Conservation (phyloP, 139 green algal genomes). For the Zygnema cylindricum region DNA sequence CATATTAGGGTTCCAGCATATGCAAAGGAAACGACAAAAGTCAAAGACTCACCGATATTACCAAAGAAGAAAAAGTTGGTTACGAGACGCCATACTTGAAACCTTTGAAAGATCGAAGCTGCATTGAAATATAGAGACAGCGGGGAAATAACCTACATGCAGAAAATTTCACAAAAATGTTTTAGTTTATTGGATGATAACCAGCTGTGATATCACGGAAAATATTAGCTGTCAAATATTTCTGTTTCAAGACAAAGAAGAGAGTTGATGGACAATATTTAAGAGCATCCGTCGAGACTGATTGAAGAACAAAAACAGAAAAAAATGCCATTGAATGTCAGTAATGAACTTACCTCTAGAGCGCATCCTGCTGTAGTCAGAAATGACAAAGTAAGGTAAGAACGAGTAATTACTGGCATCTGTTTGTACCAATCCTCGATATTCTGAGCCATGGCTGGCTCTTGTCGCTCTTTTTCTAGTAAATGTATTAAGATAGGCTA, state of each 20-base stretch:
- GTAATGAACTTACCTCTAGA: constrained; percentile 95
- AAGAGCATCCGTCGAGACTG: too few relatives aligned
- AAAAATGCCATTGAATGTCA: too few relatives aligned
- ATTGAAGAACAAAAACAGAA: too few relatives aligned
- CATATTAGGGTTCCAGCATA: not conserved
- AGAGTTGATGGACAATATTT: too few relatives aligned
- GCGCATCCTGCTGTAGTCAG: constrained; percentile 91
- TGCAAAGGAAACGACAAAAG: not conserved
- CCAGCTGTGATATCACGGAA: too few relatives aligned
- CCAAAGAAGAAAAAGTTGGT: constrained; percentile 99
- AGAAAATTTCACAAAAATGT: not conserved
- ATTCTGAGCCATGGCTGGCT: constrained; percentile 71
- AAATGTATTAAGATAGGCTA: too few relatives aligned
- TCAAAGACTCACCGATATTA: constrained; percentile 73
- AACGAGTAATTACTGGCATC: constrained; percentile 90
- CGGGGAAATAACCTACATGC: constrained; percentile 83
- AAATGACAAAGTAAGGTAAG: constrained; percentile 93
- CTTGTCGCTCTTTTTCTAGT: too few relatives aligned
- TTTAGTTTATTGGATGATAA: too few relatives aligned
- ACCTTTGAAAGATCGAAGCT: constrained; percentile 85
- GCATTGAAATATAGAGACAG: constrained; percentile 98
- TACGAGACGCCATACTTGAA: constrained; percentile 91
- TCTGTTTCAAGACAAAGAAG: too few relatives aligned
- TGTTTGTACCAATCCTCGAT: constrained; percentile 90
- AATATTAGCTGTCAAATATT: too few relatives aligned